Evolutionary conservation across 2,329 filamentous ascomycete species (phyloP), one percentile per base, ranked within the genome.

Genomic region (Lomentospora prolificans): DNA sequence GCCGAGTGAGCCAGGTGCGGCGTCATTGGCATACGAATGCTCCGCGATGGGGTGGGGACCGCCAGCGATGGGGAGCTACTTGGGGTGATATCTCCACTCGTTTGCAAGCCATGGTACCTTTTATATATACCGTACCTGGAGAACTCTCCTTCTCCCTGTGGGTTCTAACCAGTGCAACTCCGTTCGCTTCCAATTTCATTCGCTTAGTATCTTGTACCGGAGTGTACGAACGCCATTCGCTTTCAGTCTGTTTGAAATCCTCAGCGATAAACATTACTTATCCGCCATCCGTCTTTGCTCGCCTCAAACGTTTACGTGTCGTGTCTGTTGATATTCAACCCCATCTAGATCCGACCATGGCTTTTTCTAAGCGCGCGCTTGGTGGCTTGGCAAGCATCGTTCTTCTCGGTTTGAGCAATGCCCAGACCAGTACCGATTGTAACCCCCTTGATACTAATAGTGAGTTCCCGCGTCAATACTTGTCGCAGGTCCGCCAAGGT

Each of bases 391-490:
- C 30, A 33, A 33, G 7, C 30, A 33, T 33, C 30, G 30, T 12
- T 12, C 30, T 33, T 33, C 12, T 33, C 7, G 30, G 30, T 6
- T 33, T 2, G 9, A 36, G 7, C 53, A 58, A 28, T 51, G 90
- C 86, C 51, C 92, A 96, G 69, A 90, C 90, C 31, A 82, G 71
- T 56, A 90, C 88, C 7, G 69, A 76, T 44, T 96, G 90, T 74
- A 85, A 95, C 65, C 91, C 91, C 5, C 75, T 86, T 64, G 79
- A 90, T 58, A 82, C 78, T 6, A 33, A 33, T 6, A 33, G 30
- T 33, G 12, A 33, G 30, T 12, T 6, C 30, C 30, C 30, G 7
- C 7, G 30, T 33, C 12, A 7, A 6, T 7, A 33, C 12, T 12
- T 33, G 6, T 33, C 30, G 30, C 30, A 12, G 12, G 30, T 33